Evolutionary conservation across 495 filamentous ascomycete species (phyloP).

Genomic region (Xylaria intraflava): DNA sequence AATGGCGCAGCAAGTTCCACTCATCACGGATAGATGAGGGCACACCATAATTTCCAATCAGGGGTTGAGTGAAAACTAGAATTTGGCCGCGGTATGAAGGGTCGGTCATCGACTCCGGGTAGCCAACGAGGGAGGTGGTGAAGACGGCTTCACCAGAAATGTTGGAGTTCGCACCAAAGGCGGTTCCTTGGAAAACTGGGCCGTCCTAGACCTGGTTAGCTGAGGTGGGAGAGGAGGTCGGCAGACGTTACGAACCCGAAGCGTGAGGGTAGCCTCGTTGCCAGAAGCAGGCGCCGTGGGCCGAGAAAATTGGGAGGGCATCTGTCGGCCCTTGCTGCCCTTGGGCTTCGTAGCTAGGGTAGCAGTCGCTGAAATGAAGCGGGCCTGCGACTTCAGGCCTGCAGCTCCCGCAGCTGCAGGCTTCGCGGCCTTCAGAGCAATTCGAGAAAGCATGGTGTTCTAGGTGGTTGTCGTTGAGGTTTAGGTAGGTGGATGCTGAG

Average conservation of each 20-base stretch:
- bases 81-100: slow-evolving; percentile 99
- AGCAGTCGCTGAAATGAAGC: slow-evolving; percentile 48
- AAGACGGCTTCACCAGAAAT: slow-evolving; percentile 92
- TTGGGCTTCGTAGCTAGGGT: slow-evolving; percentile 32
- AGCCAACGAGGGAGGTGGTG: slow-evolving; percentile 88
- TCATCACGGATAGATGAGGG: slow-evolving; percentile 70
- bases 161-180: slow-evolving; percentile 86
- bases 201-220: slow-evolving; percentile 52
- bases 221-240: background rate
- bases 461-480: slow-evolving; percentile 10
- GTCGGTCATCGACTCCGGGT: slow-evolving; percentile 97
- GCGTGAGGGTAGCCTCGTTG: slow-evolving; percentile 81
- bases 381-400: slow-evolving; percentile 33
- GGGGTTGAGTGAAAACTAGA: slow-evolving; percentile 94
- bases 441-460: slow-evolving; percentile 61
- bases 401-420: slow-evolving; percentile 35
- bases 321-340: slow-evolving; percentile 57
- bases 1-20: slow-evolving; percentile 79
- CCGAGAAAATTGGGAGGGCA: slow-evolving; percentile 34
- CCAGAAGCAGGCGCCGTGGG: slow-evolving; percentile 58
- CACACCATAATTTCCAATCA: slow-evolving; percentile 98
- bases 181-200: slow-evolving; percentile 87
- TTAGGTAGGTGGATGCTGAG: slow-evolving; percentile 13
- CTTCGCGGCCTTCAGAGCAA: slow-evolving; percentile 51
- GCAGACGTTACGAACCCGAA: slow-evolving; percentile 53